Base-by-base conservation (phyloP, 306 rosid species). In the Arachis stenosperma region DNA sequence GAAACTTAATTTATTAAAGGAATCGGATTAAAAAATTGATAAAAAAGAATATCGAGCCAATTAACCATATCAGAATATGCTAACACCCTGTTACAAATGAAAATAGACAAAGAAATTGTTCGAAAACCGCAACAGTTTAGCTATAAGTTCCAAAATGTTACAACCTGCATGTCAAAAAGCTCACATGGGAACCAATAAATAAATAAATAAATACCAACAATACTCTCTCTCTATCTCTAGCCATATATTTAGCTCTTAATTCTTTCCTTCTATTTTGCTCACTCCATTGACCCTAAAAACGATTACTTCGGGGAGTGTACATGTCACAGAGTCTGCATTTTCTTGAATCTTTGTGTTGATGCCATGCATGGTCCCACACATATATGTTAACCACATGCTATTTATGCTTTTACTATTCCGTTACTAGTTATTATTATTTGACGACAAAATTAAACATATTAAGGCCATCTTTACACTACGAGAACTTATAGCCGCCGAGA, bases 241-340 rank as follows among this genome's bases (percentile, higher is more conserved):
- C 53, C 37, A 33, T 33, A 22, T 27, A 17, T 40, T 22, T 42
- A 15, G 14, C 14, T 43, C 37, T 42, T 9, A 61, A 33, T 33
- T 33, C 37, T 33, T 33, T 33, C 37, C 37, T 33, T 33, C 9
- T 61, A 13, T 39, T 39, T 7, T 13, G 6, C 69, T 9, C 54
- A 64, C 30, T 8, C 22, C 43, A 33, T 2, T 33, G 37, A 33
- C 37, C 37, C 37, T 33, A 2, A 33, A 2, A 33, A 33, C 37
- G 4, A 33, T 47, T 39, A 43, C 43, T 79, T 47, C 22, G 56
- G 77, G 41, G 52, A 14, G 48, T 41, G 9, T 3, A 0, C 51
- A 7, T 29, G 11, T 77, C 81, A 81, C 71, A 81, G 8, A 11
- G 12, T 75, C 50, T 58, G 71, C 67, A 73, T 78, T 81, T 75